A percentile compares a stretch with the other conserved stretches of the same genome.
These are phyloP conservation scores for Atkinsonella hypoxylon DNA, from an alignment of 2,329 filamentous ascomycete genomes.

Conservation along the genomic window DNA sequence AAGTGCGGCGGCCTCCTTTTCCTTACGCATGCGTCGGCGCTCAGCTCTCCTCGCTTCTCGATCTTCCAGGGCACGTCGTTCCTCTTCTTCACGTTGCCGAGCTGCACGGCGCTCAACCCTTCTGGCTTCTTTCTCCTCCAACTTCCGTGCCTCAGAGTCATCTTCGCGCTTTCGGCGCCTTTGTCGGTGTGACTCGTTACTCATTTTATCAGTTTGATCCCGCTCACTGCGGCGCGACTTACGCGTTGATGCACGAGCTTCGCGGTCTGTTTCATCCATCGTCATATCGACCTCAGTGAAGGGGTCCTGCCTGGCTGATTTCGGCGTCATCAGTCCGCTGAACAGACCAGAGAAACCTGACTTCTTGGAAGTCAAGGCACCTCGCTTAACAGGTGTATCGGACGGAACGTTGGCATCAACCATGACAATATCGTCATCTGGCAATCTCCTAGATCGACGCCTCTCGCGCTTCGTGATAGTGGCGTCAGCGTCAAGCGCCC, in stretches of 20 bases:
- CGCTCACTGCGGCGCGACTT: slow-evolving; percentile 43
- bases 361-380: slow-evolving; percentile 32
- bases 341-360: slow-evolving; percentile 49
- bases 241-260: slow-evolving; percentile 52
- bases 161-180: slow-evolving; percentile 43
- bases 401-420: slow-evolving; percentile 21
- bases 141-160: slow-evolving; percentile 37
- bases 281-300: slow-evolving; percentile 36
- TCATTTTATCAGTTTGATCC: slow-evolving; percentile 24
- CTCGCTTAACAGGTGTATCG: slow-evolving; percentile 23
- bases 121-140: slow-evolving; percentile 47
- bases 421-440: slow-evolving; percentile 30
- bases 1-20: slow-evolving; percentile 32
- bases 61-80: slow-evolving; percentile 36
- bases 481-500: slow-evolving; percentile 26
- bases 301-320: slow-evolving; percentile 32
- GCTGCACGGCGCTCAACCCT: slow-evolving; percentile 41
- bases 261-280: slow-evolving; percentile 43
- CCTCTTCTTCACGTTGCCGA: slow-evolving; percentile 35
- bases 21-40: slow-evolving; percentile 36
- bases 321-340: slow-evolving; percentile 41
- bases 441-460: slow-evolving; percentile 20
- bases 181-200: slow-evolving; percentile 44
- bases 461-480: slow-evolving; percentile 19
- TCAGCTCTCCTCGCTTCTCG: slow-evolving; percentile 37